Evolutionary conservation across 495 filamentous ascomycete species (phyloP).

Genomic region (Aspergillus carlsbadensis): DNA sequence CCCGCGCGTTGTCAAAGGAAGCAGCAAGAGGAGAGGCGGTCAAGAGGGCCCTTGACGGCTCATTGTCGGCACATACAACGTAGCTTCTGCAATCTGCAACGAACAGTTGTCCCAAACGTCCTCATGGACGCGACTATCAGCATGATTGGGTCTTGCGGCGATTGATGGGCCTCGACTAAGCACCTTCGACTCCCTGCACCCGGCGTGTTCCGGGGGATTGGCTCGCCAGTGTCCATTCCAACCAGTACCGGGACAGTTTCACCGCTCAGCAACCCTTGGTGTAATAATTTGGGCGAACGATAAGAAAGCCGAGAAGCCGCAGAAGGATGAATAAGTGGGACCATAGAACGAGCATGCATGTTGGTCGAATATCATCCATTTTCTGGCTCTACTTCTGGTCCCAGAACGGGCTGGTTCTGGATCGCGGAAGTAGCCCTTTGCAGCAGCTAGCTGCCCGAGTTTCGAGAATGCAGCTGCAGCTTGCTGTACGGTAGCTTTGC

Average conservation of each 20-base stretch:
- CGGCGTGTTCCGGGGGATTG: conserved; percentile 28
- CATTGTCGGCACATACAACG: conserved; percentile 15
- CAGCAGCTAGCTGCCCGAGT: conserved; percentile 24
- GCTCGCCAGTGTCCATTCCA: conserved; percentile 18
- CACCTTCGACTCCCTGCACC: conserved; percentile 17
- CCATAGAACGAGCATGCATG: conserved; percentile 21
- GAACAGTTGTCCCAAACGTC: conserved; percentile 11
- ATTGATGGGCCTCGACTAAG: conserved; percentile 11
- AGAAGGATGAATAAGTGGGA: conserved; percentile 17
- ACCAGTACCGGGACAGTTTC: conserved; percentile 21
- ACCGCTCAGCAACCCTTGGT: conserved; percentile 24
- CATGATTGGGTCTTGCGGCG: conserved; percentile 17
- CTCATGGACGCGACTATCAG: conserved; percentile 15
- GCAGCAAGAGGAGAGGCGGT: conserved; percentile 21
- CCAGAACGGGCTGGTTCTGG: conserved; percentile 12
- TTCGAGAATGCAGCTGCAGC: conserved; percentile 20
- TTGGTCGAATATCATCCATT: conserved; percentile 23
- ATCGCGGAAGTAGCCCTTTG: conserved; percentile 22
- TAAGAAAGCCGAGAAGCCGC: conserved; percentile 19
- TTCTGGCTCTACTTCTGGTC: conserved; percentile 19
- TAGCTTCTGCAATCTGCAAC: conserved; percentile 19
- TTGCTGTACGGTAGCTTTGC: conserved; percentile 22
- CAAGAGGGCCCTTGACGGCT: conserved; percentile 18
- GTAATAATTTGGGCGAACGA: conserved; percentile 22
- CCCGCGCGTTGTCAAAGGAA: conserved; percentile 9